phyloP scores from a whole-genome alignment of 108 stramenopile genomes.

The Bacterosira constricta region DNA sequence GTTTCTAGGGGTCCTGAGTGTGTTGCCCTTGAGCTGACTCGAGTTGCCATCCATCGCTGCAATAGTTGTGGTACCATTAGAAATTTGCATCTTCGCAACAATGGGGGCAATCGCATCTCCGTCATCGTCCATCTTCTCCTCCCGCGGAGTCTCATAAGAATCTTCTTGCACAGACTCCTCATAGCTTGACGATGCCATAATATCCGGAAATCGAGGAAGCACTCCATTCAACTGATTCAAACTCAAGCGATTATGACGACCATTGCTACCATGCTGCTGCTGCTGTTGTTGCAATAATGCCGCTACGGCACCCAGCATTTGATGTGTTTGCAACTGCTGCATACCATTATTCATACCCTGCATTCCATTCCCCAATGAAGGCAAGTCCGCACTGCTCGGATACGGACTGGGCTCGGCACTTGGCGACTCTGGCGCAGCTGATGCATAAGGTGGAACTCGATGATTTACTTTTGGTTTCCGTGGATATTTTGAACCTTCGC shows the following conservation, averaged over 20 bases:
- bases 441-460: conserved; percentile 16
- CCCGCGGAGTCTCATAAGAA: not conserved
- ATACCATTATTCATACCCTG: not conserved
- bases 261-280: not conserved
- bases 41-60: too few relatives aligned
- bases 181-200: too few relatives aligned
- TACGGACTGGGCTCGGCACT: conserved; percentile 81
- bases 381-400: conserved; percentile 37
- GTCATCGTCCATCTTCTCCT: not conserved
- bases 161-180: not conserved
- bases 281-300: conserved; percentile 33
- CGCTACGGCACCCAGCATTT: conserved; percentile 36
- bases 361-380: conserved; percentile 9
- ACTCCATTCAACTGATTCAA: not conserved
- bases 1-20: too few relatives aligned
- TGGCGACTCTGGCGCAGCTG: conserved; percentile 76
- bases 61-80: too few relatives aligned
- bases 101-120: not conserved
- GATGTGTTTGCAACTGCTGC: not conserved
- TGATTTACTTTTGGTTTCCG: conserved; percentile 1
- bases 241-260: not conserved
- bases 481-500: conserved; percentile 57
- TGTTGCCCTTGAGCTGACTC: too few relatives aligned
- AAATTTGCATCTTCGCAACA: too few relatives aligned
- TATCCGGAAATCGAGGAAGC: not conserved